phyloP scores from a whole-genome alignment of 495 filamentous ascomycete species.

The Choiromyces venosus region DNA sequence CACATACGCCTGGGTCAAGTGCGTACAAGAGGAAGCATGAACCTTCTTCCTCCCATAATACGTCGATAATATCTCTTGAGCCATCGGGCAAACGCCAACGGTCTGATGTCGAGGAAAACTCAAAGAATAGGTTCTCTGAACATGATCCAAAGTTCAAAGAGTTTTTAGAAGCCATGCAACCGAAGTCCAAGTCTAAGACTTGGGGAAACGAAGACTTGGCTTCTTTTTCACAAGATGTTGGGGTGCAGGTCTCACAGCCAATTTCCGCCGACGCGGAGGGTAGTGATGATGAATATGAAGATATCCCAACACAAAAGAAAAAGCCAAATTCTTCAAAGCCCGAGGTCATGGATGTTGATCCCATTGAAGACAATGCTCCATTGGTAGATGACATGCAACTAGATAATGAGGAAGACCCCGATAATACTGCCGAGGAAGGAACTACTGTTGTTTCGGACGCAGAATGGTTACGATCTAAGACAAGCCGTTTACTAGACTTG shows the following conservation, averaged over 20 bases:
- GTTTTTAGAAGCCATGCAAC: slow-evolving; percentile 76
- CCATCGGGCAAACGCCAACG: slow-evolving; percentile 55
- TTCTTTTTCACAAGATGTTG: slow-evolving; percentile 48
- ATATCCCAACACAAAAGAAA: slow-evolving; percentile 49
- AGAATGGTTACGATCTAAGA: slow-evolving; percentile 90
- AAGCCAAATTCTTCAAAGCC: slow-evolving; percentile 37
- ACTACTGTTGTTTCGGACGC: slow-evolving; percentile 57
- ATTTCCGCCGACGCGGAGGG: slow-evolving; percentile 44
- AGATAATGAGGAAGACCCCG: background rate
- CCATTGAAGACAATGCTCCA: slow-evolving; percentile 17
- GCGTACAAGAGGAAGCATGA: slow-evolving; percentile 53
- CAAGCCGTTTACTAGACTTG: slow-evolving; percentile 81
- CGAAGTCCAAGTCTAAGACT: slow-evolving; percentile 59
- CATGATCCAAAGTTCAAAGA: slow-evolving; percentile 76
- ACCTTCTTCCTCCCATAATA: slow-evolving; percentile 38
- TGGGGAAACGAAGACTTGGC: slow-evolving; percentile 60
- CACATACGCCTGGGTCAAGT: slow-evolving; percentile 36
- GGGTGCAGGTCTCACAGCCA: slow-evolving; percentile 39
- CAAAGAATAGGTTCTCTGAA: slow-evolving; percentile 37
- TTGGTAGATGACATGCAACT: background rate
- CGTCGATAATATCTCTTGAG: slow-evolving; percentile 5
- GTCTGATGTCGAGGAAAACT: slow-evolving; percentile 43
- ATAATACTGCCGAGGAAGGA: slow-evolving; percentile 5
- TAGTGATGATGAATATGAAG: slow-evolving; percentile 64
- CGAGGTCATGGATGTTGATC: slow-evolving; percentile 10